phyloP scores from a whole-genome alignment of 805 yeast genomes.

The Ogataea pilisensis region DNA sequence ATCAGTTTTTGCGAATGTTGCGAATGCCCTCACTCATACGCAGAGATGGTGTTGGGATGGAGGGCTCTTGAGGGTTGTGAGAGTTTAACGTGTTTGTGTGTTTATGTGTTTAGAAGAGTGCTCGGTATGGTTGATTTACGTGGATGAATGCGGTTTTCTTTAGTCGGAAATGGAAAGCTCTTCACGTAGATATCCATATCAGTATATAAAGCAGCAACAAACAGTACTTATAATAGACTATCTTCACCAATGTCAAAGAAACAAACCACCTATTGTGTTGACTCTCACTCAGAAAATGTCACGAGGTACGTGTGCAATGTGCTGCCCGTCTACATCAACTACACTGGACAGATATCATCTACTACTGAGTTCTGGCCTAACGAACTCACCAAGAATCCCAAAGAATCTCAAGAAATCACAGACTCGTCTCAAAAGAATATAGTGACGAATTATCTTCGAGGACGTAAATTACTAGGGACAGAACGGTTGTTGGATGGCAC shows the following conservation, averaged over 20 bases:
- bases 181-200: no score
- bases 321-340: constrained; percentile 16
- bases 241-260: not conserved
- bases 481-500: constrained; percentile 9
- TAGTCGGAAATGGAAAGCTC: no score
- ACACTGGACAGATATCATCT: constrained; percentile 9
- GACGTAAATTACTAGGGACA: constrained; percentile 17
- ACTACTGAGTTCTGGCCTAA: constrained; percentile 10
- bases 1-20: no score
- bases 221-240: not conserved
- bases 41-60: no score
- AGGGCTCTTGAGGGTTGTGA: no score
- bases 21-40: no score
- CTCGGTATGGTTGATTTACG: no score
- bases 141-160: no score
- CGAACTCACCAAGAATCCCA: constrained; percentile 3
- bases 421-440: not conserved
- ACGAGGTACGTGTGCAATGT: constrained; percentile 16
- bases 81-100: no score
- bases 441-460: constrained; percentile 17
- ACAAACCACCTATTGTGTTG: not conserved
- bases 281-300: not conserved
- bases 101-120: no score
- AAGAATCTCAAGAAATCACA: not conserved
- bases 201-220: not conserved